Evolutionary conservation across 2,329 filamentous ascomycete species (phyloP).

Genomic region (Salinomyces thailandicus): DNA sequence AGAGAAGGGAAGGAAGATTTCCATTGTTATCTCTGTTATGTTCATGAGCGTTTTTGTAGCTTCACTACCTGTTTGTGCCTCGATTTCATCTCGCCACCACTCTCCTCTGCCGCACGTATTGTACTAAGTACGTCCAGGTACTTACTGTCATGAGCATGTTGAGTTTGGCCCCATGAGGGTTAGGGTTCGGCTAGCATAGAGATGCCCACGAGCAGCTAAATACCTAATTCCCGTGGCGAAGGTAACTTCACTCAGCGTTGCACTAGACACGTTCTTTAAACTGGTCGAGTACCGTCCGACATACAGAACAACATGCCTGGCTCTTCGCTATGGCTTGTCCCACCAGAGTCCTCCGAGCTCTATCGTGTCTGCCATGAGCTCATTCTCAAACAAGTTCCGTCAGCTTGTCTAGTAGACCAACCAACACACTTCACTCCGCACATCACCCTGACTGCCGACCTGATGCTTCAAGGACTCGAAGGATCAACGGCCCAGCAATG

Average conservation of each 20-base stretch:
- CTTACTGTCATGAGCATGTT: too few species aligned
- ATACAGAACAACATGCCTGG: slow-evolving; percentile 29
- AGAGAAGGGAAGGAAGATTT: not conserved
- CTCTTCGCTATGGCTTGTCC: slow-evolving; percentile 19
- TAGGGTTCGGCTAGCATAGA: too few species aligned
- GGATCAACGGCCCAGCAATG: slow-evolving; percentile 25
- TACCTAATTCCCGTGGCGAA: too few species aligned
- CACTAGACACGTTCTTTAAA: too few species aligned
- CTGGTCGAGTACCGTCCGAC: too few species aligned
- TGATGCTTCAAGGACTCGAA: slow-evolving; percentile 14
- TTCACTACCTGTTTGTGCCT: not conserved
- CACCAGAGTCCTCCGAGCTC: slow-evolving; percentile 26
- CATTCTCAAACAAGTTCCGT: slow-evolving; percentile 24
- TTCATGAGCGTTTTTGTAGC: slow-evolving; percentile 1
- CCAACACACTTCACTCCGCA: slow-evolving; percentile 30
- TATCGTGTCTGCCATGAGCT: slow-evolving; percentile 23
- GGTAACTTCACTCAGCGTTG: too few species aligned
- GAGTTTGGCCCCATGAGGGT: too few species aligned
- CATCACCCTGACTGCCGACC: slow-evolving; percentile 32
- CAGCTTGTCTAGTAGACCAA: slow-evolving; percentile 18
- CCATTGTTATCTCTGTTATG: too few species aligned
- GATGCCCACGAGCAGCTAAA: too few species aligned
- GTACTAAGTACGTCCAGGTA: too few species aligned
- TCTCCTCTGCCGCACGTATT: not conserved
- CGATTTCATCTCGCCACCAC: not conserved